A percentile compares a stretch with the other conserved stretches of the same genome.
Evolutionary conservation across 495 filamentous ascomycete species (phyloP).

Genomic region (Monascus purpureus): DNA sequence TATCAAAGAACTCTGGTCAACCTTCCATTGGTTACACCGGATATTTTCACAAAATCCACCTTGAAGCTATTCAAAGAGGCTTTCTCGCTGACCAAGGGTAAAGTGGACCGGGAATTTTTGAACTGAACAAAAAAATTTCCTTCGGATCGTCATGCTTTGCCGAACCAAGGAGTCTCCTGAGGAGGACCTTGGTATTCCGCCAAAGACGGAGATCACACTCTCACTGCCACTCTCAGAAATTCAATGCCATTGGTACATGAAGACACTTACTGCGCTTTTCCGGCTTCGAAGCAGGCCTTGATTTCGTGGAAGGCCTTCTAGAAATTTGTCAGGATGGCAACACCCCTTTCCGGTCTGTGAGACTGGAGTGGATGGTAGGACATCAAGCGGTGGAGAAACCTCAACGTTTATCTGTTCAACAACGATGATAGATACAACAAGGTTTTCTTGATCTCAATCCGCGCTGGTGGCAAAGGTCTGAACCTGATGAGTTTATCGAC

Average conservation of each 20-base stretch:
- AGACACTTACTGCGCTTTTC: constrained; percentile 48
- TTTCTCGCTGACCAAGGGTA: constrained; percentile 43
- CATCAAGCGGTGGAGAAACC: constrained; percentile 36
- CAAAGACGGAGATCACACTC: constrained; percentile 45
- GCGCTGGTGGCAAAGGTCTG: constrained; percentile 50
- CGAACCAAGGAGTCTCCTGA: constrained; percentile 47
- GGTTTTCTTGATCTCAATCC: constrained; percentile 50
- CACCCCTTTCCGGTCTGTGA: constrained; percentile 31
- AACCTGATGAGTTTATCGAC: constrained; percentile 46
- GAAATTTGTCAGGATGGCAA: constrained; percentile 31
- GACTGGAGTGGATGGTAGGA: constrained; percentile 49
- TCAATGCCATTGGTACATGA: constrained; percentile 48
- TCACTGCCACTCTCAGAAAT: constrained; percentile 48
- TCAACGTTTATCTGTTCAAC: constrained; percentile 46
- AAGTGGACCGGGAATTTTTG: constrained; percentile 39
- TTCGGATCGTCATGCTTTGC: constrained; percentile 49
- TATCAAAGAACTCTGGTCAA: constrained; percentile 45
- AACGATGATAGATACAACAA: constrained; percentile 31
- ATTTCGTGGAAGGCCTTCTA: constrained; percentile 46
- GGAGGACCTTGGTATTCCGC: constrained; percentile 43
- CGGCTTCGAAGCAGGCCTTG: constrained; percentile 44
- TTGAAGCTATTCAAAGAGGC: constrained; percentile 38
- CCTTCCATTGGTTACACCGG: constrained; percentile 49
- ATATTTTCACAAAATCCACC: constrained; percentile 43
- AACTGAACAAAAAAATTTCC: constrained; percentile 35